Conservation (phyloP, 441 rosid species). For the Pelargonium exstipulatum region DNA sequence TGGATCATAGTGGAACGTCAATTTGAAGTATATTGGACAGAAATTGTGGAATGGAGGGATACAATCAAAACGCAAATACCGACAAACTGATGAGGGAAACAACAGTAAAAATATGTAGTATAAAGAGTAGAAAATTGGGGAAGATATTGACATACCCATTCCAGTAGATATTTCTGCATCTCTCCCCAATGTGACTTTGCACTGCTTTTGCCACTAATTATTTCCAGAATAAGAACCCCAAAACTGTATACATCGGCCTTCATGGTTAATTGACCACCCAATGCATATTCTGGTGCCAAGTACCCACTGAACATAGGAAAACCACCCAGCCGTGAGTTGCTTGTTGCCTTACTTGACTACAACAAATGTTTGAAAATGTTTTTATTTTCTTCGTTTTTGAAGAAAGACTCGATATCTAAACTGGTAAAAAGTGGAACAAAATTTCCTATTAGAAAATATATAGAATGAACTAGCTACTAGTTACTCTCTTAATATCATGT, state of each 20-base stretch:
- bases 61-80: too few species aligned
- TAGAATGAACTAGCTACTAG: too few species aligned
- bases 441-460: too few species aligned
- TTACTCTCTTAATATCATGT: too few species aligned
- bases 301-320: slow-evolving; percentile 59
- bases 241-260: slow-evolving; percentile 93
- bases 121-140: not conserved
- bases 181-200: slow-evolving; percentile 40
- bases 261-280: slow-evolving; percentile 74
- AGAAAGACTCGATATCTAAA: too few species aligned
- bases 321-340: not conserved
- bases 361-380: not conserved
- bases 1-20: too few species aligned
- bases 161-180: slow-evolving; percentile 37
- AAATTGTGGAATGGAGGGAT: too few species aligned
- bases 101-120: not conserved
- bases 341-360: not conserved
- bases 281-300: slow-evolving; percentile 96
- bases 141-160: slow-evolving; percentile 33
- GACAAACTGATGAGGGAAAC: too few species aligned
- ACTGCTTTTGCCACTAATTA: slow-evolving; percentile 78
- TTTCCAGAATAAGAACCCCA: slow-evolving; percentile 79
- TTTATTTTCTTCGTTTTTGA: too few species aligned
- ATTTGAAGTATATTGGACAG: too few species aligned
- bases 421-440: too few species aligned